A percentile compares a stretch with the other conserved stretches of the same genome.
Conservation (phyloP, 352 stramenopile species). For the Globisporangium cederbergense region DNA sequence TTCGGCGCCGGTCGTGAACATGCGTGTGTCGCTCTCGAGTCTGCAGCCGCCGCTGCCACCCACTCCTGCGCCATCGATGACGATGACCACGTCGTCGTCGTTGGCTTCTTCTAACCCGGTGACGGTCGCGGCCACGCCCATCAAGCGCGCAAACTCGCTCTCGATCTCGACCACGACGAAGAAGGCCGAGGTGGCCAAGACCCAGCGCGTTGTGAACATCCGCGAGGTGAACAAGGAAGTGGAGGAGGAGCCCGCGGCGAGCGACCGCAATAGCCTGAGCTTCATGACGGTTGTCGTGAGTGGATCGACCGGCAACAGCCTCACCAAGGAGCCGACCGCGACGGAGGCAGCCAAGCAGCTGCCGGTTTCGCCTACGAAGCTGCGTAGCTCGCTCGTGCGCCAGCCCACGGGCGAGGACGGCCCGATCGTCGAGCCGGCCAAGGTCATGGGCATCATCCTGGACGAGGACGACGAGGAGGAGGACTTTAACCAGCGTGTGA, state of each 20-base stretch:
- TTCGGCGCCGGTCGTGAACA: slow-evolving; percentile 27
- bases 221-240: slow-evolving; percentile 37
- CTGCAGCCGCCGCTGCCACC: slow-evolving; percentile 40
- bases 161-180: slow-evolving; percentile 33
- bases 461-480: slow-evolving; percentile 55
- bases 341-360: slow-evolving; percentile 12
- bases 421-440: slow-evolving; percentile 57
- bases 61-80: slow-evolving; percentile 19
- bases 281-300: slow-evolving; percentile 56
- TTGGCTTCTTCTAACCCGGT: slow-evolving; percentile 3
- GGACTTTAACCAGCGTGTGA: slow-evolving; percentile 50
- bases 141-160: slow-evolving; percentile 60
- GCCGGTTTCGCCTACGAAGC: slow-evolving; percentile 15
- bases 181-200: slow-evolving; percentile 62
- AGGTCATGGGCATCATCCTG: slow-evolving; percentile 77
- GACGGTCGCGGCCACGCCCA: slow-evolving; percentile 28
- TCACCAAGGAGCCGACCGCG: slow-evolving; percentile 15
- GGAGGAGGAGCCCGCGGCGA: slow-evolving; percentile 12
- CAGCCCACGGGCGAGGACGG: slow-evolving; percentile 81
- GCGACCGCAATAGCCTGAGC: slow-evolving; percentile 4
- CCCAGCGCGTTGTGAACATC: slow-evolving; percentile 75
- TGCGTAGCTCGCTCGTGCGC: slow-evolving; percentile 30
- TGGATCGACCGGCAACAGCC: slow-evolving; percentile 22
- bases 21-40: slow-evolving; percentile 51
- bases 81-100: slow-evolving; percentile 10